Conservation (phyloP, 1,284 basidiomycete genomes). For the Irpex sp. region DNA sequence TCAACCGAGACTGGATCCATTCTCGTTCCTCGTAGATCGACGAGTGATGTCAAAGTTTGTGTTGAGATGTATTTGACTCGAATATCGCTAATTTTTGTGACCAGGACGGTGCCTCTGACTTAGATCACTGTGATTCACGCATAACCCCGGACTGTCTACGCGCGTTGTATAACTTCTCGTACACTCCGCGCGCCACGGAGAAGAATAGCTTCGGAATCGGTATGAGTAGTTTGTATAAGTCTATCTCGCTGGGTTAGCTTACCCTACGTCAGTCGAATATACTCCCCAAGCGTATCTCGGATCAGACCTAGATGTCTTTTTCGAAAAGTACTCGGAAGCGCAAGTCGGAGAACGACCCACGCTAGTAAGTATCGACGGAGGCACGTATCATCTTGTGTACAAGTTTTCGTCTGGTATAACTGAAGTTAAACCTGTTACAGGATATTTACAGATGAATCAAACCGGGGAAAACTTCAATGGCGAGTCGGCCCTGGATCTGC, state of each 20-base stretch:
- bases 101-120: slow-evolving; percentile 1
- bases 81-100: not conserved
- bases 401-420: slow-evolving; percentile 6
- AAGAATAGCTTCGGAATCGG: slow-evolving; percentile 53
- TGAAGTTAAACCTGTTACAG: slow-evolving; percentile 3
- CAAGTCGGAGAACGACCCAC: slow-evolving; percentile 35
- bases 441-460: slow-evolving; percentile 19
- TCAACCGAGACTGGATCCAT: too few relatives aligned
- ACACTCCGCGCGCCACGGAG: slow-evolving; percentile 40
- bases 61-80: too few relatives aligned
- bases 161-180: slow-evolving; percentile 47
- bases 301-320: slow-evolving; percentile 43
- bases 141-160: slow-evolving; percentile 56
- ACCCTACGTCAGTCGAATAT: slow-evolving; percentile 37
- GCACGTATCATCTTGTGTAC: slow-evolving; percentile 19
- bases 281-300: slow-evolving; percentile 44
- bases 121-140: slow-evolving; percentile 33
- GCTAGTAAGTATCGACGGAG: slow-evolving; percentile 42
- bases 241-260: not conserved
- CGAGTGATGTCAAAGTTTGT: too few relatives aligned
- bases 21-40: too few relatives aligned
- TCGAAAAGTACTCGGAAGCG: slow-evolving; percentile 34
- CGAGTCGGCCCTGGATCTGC: slow-evolving; percentile 53
- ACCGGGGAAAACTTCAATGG: slow-evolving; percentile 37
- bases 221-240: slow-evolving; percentile 1